Conservation (phyloP, 306 rosid species). For the Hippophae tibetana region DNA sequence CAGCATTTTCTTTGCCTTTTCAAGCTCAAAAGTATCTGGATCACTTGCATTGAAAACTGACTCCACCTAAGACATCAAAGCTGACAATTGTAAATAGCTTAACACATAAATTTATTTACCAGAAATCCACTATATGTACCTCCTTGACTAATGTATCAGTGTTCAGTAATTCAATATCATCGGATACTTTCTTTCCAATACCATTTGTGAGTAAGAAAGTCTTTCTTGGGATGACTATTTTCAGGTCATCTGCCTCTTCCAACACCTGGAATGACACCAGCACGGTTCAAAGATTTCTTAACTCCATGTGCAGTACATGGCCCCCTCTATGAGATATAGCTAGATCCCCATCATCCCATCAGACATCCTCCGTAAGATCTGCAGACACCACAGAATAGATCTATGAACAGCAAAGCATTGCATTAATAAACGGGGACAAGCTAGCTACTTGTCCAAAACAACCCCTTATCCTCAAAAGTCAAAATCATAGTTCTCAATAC, state of each 20-base stretch:
- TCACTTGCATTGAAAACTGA: slow-evolving; percentile 48
- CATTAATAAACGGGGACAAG: no score
- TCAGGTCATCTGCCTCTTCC: slow-evolving; percentile 66
- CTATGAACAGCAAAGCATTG: not conserved
- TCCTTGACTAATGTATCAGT: slow-evolving; percentile 78
- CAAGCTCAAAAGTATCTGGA: slow-evolving; percentile 65
- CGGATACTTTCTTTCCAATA: slow-evolving; percentile 39
- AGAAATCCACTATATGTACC: slow-evolving; percentile 37
- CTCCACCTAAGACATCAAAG: slow-evolving; percentile 43
- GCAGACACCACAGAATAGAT: slow-evolving; percentile 12
- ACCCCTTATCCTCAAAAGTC: no score
- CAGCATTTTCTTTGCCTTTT: slow-evolving; percentile 70
- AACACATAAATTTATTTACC: slow-evolving; percentile 8
- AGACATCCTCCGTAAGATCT: slow-evolving; percentile 77
- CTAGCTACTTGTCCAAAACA: no score
- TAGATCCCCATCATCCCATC: slow-evolving; percentile 68
- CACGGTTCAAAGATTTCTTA: slow-evolving; percentile 36
- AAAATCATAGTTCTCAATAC: no score
- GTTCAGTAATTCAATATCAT: slow-evolving; percentile 67
- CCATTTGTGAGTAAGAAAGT: slow-evolving; percentile 58
- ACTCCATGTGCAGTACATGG: slow-evolving; percentile 45
- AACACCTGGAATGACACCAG: slow-evolving; percentile 32
- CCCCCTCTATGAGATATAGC: slow-evolving; percentile 31
- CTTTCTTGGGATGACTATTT: slow-evolving; percentile 48
- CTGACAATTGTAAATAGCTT: not conserved